A percentile compares a stretch with the other conserved stretches of the same genome.
These are phyloP conservation scores for Choricystis sp. DNA, from an alignment of 139 green algal genomes.

Conservation along the genomic window DNA sequence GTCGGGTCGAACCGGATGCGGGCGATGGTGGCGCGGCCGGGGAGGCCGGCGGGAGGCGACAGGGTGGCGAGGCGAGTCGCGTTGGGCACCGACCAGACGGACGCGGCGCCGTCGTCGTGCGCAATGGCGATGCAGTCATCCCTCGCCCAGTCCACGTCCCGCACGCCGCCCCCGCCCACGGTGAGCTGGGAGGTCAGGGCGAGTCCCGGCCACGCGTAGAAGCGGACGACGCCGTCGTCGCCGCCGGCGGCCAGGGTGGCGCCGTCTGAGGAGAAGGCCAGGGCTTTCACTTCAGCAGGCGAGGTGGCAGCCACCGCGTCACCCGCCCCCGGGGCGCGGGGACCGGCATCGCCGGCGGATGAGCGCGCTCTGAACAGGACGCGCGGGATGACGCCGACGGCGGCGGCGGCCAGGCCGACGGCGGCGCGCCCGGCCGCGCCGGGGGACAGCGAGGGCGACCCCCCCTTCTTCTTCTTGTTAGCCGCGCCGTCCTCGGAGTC, in stretches of 20 bases:
- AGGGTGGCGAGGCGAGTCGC: too few relatives aligned
- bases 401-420: background rate
- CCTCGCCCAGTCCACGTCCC: background rate
- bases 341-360: too few relatives aligned
- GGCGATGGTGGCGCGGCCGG: background rate
- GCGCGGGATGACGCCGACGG: too few relatives aligned
- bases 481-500: too few relatives aligned
- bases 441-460: background rate
- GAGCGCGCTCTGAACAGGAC: too few relatives aligned
- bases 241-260: constrained; percentile 2
- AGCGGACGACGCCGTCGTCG: constrained; percentile 3
- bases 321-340: too few relatives aligned
- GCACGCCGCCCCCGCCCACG: background rate
- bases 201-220: background rate
- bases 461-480: too few relatives aligned
- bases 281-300: constrained; percentile 1
- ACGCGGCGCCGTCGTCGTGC: background rate
- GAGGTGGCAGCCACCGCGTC: too few relatives aligned
- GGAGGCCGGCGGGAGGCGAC: too few relatives aligned
- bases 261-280: constrained; percentile 5
- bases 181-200: background rate
- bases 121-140: background rate
- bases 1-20: background rate
- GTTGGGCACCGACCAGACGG: background rate
- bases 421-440: too few relatives aligned